Conservation (phyloP, 1,284 basidiomycete species). For the Lentinus polychrous region DNA sequence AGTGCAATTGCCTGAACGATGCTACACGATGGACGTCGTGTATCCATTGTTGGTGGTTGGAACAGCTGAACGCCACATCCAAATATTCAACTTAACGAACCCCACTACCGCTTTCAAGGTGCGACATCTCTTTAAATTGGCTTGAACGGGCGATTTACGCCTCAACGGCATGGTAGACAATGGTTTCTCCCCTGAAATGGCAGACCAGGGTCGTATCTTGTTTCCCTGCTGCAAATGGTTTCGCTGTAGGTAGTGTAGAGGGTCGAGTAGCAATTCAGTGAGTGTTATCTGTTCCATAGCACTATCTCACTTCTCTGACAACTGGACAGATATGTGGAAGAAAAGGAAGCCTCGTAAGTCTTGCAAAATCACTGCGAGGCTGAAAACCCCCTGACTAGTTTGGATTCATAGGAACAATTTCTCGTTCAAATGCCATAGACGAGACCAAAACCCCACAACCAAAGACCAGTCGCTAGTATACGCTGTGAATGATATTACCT, state of each 20-base stretch:
- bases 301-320: background rate
- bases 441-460: slow-evolving; percentile 54
- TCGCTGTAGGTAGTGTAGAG: slow-evolving; percentile 92
- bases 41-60: slow-evolving; percentile 90
- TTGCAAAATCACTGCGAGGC: too few species aligned
- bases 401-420: slow-evolving; percentile 65
- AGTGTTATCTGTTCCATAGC: slow-evolving; percentile 23
- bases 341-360: slow-evolving; percentile 61
- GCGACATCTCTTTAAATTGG: slow-evolving; percentile 12
- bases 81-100: slow-evolving; percentile 83
- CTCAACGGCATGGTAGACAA: slow-evolving; percentile 40
- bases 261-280: slow-evolving; percentile 95
- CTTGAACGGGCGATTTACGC: too few species aligned
- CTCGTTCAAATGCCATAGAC: slow-evolving; percentile 94
- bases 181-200: slow-evolving; percentile 86
- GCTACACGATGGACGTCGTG: slow-evolving; percentile 82
- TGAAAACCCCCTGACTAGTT: background rate
- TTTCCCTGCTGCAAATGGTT: slow-evolving; percentile 78
- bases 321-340: slow-evolving; percentile 64
- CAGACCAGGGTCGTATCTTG: slow-evolving; percentile 89
- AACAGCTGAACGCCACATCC: slow-evolving; percentile 89
- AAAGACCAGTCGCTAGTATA: slow-evolving; percentile 82
- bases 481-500: slow-evolving; percentile 87
- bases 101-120: slow-evolving; percentile 76
- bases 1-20: slow-evolving; percentile 82